Conservation (phyloP, 805 yeast genomes). For the Starmerella vaccinii region DNA sequence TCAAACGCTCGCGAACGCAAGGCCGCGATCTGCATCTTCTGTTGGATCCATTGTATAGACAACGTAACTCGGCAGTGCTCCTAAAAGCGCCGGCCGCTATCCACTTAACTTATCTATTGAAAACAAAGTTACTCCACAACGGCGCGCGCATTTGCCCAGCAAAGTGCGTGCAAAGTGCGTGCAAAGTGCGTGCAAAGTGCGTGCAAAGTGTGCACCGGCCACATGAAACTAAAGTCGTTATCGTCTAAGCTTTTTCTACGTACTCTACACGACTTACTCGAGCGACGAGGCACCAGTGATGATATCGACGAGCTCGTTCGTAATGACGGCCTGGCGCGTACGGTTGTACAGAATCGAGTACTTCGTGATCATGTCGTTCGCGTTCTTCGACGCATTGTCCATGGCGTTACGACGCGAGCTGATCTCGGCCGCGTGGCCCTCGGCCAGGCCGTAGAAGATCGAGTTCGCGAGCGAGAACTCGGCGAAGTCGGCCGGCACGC, state of each 20-base stretch:
- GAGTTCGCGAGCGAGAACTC: constrained; percentile 88
- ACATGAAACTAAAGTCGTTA: background rate
- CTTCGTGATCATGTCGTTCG: constrained; percentile 95
- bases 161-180: too few species aligned
- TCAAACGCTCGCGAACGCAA: too few species aligned
- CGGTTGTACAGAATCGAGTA: constrained; percentile 98
- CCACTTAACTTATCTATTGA: too few species aligned
- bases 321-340: constrained; percentile 98
- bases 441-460: constrained; percentile 83
- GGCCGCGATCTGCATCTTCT: too few species aligned
- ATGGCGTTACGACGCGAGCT: constrained; percentile 99
- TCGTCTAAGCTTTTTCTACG: constrained; percentile 4
- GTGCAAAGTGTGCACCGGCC: background rate
- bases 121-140: too few species aligned
- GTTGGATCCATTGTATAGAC: too few species aligned
- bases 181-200: too few species aligned
- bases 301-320: constrained; percentile 98
- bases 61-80: background rate
- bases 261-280: constrained; percentile 42
- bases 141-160: too few species aligned
- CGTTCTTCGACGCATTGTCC: constrained; percentile 99
- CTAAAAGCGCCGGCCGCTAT: background rate
- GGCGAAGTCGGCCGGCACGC: constrained; percentile 38
- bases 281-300: constrained; percentile 99
- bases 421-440: constrained; percentile 96